Evolutionary conservation across 2,329 filamentous ascomycete species (phyloP).

Genomic region (Arachnomyces sp.): DNA sequence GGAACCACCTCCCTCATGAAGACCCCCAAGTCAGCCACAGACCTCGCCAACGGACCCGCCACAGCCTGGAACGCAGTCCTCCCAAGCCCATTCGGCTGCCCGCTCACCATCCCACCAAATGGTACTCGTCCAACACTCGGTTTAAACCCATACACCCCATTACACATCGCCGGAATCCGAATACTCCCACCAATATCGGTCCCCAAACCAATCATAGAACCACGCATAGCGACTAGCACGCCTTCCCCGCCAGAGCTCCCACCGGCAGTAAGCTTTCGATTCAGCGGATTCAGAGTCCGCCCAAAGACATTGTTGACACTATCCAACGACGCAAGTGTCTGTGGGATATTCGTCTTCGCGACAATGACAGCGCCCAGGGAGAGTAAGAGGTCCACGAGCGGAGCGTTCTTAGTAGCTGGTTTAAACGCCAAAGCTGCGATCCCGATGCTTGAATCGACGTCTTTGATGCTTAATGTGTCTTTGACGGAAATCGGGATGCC

Average conservation of each 20-base stretch:
- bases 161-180: conserved; percentile 43
- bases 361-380: conserved; percentile 60
- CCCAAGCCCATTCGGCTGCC: conserved; percentile 38
- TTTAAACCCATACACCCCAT: conserved; percentile 46
- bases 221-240: conserved; percentile 51
- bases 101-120: conserved; percentile 46
- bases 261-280: conserved; percentile 53
- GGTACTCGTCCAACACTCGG: conserved; percentile 42
- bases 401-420: conserved; percentile 49
- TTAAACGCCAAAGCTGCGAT: conserved; percentile 55
- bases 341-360: conserved; percentile 62
- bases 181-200: conserved; percentile 52
- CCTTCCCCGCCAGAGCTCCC: conserved; percentile 62
- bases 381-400: conserved; percentile 52
- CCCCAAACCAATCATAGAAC: conserved; percentile 53
- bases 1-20: conserved; percentile 47
- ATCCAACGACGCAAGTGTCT: conserved; percentile 50
- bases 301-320: conserved; percentile 57
- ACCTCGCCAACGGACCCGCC: conserved; percentile 35
- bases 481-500: conserved; percentile 52
- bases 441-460: conserved; percentile 49
- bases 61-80: conserved; percentile 46
- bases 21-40: conserved; percentile 33
- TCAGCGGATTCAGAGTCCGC: conserved; percentile 56
- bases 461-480: conserved; percentile 40